Evolutionary conservation across 352 stramenopile species (phyloP).

Genomic region (Phytopythium mirpurense): DNA sequence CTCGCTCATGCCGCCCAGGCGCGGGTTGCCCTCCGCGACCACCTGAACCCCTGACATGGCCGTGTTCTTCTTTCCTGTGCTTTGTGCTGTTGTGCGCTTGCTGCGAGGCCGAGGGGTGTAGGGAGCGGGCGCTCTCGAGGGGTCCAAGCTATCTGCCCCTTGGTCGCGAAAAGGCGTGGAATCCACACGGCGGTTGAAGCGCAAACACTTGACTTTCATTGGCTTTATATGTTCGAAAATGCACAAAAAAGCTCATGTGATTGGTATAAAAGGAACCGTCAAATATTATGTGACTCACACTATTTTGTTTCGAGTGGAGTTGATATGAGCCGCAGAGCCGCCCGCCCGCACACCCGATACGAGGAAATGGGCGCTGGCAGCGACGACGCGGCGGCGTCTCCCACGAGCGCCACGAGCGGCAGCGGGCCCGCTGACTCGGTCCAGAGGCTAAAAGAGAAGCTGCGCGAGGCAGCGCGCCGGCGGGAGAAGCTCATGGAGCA

Average conservation of each 20-base stretch:
- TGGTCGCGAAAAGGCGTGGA: not conserved
- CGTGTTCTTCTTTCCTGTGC: not conserved
- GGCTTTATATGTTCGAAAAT: not conserved
- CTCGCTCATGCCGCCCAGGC: conserved; percentile 71
- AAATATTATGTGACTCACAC: too few relatives aligned
- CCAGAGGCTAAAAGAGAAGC: conserved; percentile 13
- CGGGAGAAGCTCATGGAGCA: conserved; percentile 18
- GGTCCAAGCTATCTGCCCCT: too few relatives aligned
- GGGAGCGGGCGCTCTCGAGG: too few relatives aligned
- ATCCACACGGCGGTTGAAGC: not conserved
- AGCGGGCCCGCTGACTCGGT: not conserved
- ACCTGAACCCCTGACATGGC: conserved; percentile 74
- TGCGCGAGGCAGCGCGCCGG: conserved; percentile 12
- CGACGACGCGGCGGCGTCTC: conserved; percentile 5
- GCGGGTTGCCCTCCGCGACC: conserved; percentile 61
- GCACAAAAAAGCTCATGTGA: too few relatives aligned
- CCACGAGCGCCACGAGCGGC: conserved; percentile 2
- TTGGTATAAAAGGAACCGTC: too few relatives aligned
- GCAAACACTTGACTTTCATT: not conserved
- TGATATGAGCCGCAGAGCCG: too few relatives aligned
- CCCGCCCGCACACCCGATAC: too few relatives aligned
- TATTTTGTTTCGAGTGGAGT: too few relatives aligned
- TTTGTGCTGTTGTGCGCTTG: too few relatives aligned
- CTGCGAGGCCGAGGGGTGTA: too few relatives aligned
- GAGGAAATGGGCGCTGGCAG: not conserved